Evolutionary conservation across 129 eudicot genomes (phyloP).

Genomic region (Calendula officinalis): DNA sequence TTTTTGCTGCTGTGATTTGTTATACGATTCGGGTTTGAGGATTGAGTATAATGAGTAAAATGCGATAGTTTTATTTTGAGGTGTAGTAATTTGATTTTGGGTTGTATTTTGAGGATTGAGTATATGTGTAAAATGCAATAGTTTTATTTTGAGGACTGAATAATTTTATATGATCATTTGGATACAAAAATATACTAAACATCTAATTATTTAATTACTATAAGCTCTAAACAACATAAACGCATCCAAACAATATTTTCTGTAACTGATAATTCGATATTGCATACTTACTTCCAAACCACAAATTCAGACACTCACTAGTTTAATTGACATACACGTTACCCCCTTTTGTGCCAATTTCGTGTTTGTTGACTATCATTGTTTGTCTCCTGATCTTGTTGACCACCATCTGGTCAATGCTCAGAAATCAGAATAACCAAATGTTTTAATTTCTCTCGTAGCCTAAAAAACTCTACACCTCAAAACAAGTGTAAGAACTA

Average conservation of each 20-base stretch:
- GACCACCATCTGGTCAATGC: conserved; percentile 2
- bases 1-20: conserved; percentile 25
- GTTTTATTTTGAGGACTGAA: background rate
- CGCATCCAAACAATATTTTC: background rate
- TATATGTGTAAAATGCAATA: background rate
- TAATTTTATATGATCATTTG: too few species aligned
- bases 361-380: conserved; percentile 12
- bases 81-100: too few species aligned
- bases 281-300: background rate
- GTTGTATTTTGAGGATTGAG: too few species aligned
- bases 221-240: too few species aligned
- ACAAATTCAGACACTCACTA: background rate
- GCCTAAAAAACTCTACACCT: conserved; percentile 53
- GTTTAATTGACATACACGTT: background rate
- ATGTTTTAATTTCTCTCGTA: background rate
- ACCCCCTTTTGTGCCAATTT: background rate
- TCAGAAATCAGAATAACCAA: background rate
- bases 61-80: background rate
- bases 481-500: conserved; percentile 62
- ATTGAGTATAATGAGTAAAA: background rate
- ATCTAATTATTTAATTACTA: too few species aligned
- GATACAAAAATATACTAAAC: too few species aligned
- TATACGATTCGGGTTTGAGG: conserved; percentile 38
- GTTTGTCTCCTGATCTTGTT: background rate
- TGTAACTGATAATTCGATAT: background rate